Percentiles rank a stretch among this genome's conserved stretches.
These are phyloP conservation scores for Thalassiosira mediterranea DNA, from an alignment of 352 stramenopile genomes.

Conservation along the genomic window DNA sequence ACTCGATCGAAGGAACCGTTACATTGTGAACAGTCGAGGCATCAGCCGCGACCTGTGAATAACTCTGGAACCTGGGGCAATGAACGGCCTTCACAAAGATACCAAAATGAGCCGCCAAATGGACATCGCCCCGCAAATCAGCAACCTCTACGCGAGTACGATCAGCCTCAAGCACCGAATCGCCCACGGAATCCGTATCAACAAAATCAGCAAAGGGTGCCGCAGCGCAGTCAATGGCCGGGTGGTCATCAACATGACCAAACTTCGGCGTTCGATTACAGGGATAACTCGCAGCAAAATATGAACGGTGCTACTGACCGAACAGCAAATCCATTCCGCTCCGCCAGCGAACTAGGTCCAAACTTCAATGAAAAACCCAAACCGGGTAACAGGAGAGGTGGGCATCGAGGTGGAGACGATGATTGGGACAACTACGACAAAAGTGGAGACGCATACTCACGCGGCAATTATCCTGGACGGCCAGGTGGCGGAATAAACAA, in stretches of 20 bases:
- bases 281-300: too few relatives aligned
- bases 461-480: constrained; percentile 9
- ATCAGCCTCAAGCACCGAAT: too few relatives aligned
- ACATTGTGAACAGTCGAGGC: too few relatives aligned
- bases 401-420: constrained; percentile 12
- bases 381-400: constrained; percentile 15
- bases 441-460: not conserved
- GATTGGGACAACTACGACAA: constrained; percentile 33
- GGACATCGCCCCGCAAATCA: too few relatives aligned
- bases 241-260: constrained; percentile 42
- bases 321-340: constrained; percentile 46
- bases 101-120: too few relatives aligned
- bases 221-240: constrained; percentile 39
- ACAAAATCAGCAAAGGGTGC: constrained; percentile 3
- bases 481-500: too few relatives aligned
- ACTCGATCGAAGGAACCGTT: too few relatives aligned
- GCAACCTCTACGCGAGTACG: too few relatives aligned
- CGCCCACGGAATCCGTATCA: too few relatives aligned
- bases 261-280: constrained; percentile 50
- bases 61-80: not conserved
- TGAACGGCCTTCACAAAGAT: not conserved
- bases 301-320: too few relatives aligned
- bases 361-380: constrained; percentile 27
- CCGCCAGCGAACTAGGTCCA: constrained; percentile 33
- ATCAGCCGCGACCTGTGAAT: constrained; percentile 1